Evolutionary conservation across 169 alveolate species (phyloP).

Genomic region (Eimeria mitis): DNA sequence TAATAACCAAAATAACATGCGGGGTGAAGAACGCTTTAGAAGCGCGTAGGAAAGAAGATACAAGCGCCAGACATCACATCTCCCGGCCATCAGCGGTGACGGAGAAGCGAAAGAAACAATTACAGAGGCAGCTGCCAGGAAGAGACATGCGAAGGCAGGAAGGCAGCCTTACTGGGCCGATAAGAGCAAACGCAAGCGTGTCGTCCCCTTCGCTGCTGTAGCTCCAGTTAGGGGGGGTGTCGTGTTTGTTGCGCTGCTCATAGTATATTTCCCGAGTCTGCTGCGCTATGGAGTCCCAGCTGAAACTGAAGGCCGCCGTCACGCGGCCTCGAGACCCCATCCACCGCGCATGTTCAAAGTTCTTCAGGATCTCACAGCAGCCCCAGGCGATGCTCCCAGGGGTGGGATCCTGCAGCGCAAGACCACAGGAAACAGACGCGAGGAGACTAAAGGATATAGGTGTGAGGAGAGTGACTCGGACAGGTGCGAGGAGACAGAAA

Average conservation of each 20-base stretch:
- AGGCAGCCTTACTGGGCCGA: slow-evolving; percentile 72
- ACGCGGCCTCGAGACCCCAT: slow-evolving; percentile 88
- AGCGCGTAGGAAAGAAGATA: neutral
- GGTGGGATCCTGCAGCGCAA: slow-evolving; percentile 85
- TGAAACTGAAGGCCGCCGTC: slow-evolving; percentile 86
- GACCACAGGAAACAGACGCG: neutral
- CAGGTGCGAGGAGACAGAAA: neutral
- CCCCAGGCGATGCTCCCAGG: slow-evolving; percentile 90
- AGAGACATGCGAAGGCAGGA: neutral
- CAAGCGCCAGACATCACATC: neutral
- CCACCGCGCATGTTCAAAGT: slow-evolving; percentile 87
- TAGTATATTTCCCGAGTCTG: slow-evolving; percentile 84
- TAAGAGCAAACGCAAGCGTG: slow-evolving; percentile 77
- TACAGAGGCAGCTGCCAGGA: neutral
- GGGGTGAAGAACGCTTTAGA: neutral
- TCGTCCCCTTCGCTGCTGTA: slow-evolving; percentile 76
- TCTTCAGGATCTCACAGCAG: slow-evolving; percentile 86
- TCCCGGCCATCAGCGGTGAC: neutral
- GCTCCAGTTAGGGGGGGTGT: slow-evolving; percentile 82
- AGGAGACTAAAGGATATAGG: neutral
- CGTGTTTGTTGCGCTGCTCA: slow-evolving; percentile 85
- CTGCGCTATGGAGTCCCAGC: slow-evolving; percentile 87
- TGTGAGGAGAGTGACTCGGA: neutral
- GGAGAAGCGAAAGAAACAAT: neutral
- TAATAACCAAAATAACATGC: too few species aligned